phyloP scores from a whole-genome alignment of 1,284 basidiomycete genomes.

The Neonothopanus nambi region DNA sequence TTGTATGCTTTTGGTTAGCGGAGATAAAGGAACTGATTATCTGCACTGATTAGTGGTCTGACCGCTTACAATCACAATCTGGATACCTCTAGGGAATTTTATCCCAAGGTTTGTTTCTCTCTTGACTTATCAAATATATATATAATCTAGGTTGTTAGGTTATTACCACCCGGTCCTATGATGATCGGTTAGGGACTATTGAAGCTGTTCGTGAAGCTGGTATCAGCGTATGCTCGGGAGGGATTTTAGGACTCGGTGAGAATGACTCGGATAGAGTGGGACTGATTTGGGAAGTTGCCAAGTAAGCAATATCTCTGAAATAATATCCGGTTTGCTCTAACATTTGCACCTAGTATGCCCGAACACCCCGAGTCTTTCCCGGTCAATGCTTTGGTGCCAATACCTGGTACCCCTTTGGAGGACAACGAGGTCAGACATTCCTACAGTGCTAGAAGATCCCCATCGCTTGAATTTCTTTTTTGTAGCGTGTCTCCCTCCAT shows the following conservation, averaged over 20 bases:
- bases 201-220: constrained; percentile 90
- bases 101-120: constrained; percentile 69
- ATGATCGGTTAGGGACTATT: constrained; percentile 91
- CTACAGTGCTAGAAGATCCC: constrained; percentile 9
- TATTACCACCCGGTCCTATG: constrained; percentile 93
- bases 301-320: constrained; percentile 50
- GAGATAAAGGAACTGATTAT: constrained; percentile 10
- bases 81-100: constrained; percentile 97
- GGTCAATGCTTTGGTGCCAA: constrained; percentile 91
- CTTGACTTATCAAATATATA: constrained; percentile 3
- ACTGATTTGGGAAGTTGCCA: constrained; percentile 92
- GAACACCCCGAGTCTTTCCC: constrained; percentile 98
- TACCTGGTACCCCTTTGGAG: constrained; percentile 74
- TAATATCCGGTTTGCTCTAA: neutral
- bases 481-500: constrained; percentile 77
- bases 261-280: constrained; percentile 89
- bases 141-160: constrained; percentile 52
- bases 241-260: constrained; percentile 95
- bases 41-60: constrained; percentile 61
- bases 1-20: constrained; percentile 10
- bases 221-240: constrained; percentile 96
- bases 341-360: constrained; percentile 63
- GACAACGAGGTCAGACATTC: constrained; percentile 57
- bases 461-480: constrained; percentile 13
- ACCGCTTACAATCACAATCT: constrained; percentile 99